Percentiles rank a stretch among this genome's conserved stretches.
phyloP scores from a whole-genome alignment of 2,329 filamentous ascomycete species.

The Rhynchosporium graminicola region DNA sequence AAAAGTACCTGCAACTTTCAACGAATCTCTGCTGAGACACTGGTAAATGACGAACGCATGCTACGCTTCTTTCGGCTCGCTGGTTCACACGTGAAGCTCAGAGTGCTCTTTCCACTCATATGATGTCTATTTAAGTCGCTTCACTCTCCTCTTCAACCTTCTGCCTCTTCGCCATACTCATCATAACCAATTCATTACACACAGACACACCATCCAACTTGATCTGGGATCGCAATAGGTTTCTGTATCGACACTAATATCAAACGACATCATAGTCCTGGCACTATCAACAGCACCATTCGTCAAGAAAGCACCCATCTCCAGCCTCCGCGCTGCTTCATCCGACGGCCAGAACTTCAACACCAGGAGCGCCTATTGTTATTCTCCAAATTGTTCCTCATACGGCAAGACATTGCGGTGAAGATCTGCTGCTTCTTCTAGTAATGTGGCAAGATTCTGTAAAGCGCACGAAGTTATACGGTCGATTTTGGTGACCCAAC shows the following conservation, averaged over 20 bases:
- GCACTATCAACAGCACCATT: slow-evolving; percentile 7
- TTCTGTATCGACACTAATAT: too few relatives aligned
- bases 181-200: too few relatives aligned
- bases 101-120: too few relatives aligned
- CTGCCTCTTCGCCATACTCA: too few relatives aligned
- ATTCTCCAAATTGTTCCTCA: background rate
- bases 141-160: too few relatives aligned
- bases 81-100: too few relatives aligned
- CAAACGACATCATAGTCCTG: background rate
- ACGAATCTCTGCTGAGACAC: background rate
- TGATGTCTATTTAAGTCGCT: too few relatives aligned
- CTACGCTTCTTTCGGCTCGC: background rate
- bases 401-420: background rate
- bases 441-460: slow-evolving; percentile 3
- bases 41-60: background rate
- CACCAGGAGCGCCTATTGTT: slow-evolving; percentile 8
- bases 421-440: background rate
- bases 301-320: background rate
- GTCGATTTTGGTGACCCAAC: background rate
- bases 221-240: too few relatives aligned
- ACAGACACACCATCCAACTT: too few relatives aligned
- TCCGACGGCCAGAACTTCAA: slow-evolving; percentile 7
- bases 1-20: too few relatives aligned
- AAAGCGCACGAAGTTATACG: slow-evolving; percentile 4
- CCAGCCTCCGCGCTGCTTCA: background rate